These are phyloP conservation scores for Tulasnella sp. DNA, from an alignment of 768 basidiomycete genomes.

Conservation along the genomic window DNA sequence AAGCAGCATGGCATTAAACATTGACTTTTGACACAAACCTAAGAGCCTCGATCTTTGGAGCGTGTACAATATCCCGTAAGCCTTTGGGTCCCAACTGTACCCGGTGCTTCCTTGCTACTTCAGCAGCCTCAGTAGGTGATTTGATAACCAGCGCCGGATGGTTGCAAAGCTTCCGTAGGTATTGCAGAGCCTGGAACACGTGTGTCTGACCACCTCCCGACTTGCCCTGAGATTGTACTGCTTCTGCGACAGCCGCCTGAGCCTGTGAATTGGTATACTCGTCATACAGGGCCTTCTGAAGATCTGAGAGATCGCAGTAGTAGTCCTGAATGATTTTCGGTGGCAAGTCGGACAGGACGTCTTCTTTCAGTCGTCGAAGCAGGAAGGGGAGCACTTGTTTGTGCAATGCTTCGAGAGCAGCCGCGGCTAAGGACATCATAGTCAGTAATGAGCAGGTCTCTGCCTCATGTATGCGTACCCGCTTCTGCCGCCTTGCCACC, in stretches of 20 bases:
- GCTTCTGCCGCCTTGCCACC: constrained; percentile 83
- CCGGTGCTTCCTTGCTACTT: constrained; percentile 36
- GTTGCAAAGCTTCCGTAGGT: constrained; percentile 94
- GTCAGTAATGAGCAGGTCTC: constrained; percentile 7
- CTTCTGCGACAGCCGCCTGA: constrained; percentile 43
- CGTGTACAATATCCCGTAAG: constrained; percentile 67
- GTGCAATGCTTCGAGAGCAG: constrained; percentile 90
- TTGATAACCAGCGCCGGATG: constrained; percentile 90
- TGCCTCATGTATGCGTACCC: constrained; percentile 41
- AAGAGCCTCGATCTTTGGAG: constrained; percentile 86
- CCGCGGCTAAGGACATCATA: constrained; percentile 47
- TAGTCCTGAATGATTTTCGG: constrained; percentile 99
- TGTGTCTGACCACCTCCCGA: constrained; percentile 51
- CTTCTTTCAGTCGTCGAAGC: constrained; percentile 90
- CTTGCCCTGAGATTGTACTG: constrained; percentile 37
- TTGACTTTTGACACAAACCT: constrained; percentile 40
- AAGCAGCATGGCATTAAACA: not conserved
- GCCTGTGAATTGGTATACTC: constrained; percentile 79
- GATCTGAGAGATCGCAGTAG: constrained; percentile 90
- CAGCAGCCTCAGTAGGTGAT: constrained; percentile 48
- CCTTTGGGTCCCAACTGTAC: constrained; percentile 11
- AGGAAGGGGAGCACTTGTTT: constrained; percentile 99
- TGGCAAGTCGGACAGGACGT: constrained; percentile 88
- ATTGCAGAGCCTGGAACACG: constrained; percentile 94
- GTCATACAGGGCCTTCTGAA: constrained; percentile 91